These are phyloP conservation scores for Dactylellina drechsleri DNA, from an alignment of 2,329 filamentous ascomycete species.

Conservation along the genomic window DNA sequence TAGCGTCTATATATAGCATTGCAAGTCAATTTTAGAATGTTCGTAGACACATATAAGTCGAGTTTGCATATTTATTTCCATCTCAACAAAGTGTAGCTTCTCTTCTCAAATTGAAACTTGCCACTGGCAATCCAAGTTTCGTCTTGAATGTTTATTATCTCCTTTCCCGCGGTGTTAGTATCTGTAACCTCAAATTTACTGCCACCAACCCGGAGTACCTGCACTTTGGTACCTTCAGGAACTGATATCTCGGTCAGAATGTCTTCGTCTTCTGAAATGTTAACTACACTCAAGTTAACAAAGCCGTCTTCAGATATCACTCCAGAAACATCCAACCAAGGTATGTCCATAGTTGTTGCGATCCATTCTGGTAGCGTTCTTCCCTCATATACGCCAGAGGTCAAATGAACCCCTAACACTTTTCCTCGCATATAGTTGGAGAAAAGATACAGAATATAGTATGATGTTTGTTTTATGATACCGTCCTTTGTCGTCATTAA, in stretches of 20 bases:
- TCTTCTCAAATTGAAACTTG: slow-evolving; percentile 73
- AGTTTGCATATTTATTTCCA: slow-evolving; percentile 13
- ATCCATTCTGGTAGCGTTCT: slow-evolving; percentile 74
- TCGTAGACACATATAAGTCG: too few species aligned
- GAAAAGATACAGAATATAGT: slow-evolving; percentile 78
- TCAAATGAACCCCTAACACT: slow-evolving; percentile 74
- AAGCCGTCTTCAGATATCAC: slow-evolving; percentile 68
- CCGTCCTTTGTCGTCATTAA: slow-evolving; percentile 76
- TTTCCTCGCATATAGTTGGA: slow-evolving; percentile 77
- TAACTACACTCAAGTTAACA: slow-evolving; percentile 76
- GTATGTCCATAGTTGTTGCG: slow-evolving; percentile 72
- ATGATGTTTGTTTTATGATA: slow-evolving; percentile 76
- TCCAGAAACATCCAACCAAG: slow-evolving; percentile 76
- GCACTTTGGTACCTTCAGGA: slow-evolving; percentile 64
- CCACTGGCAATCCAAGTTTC: slow-evolving; percentile 73
- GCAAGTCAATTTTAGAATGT: too few species aligned
- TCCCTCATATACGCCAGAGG: slow-evolving; percentile 72
- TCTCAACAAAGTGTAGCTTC: slow-evolving; percentile 73
- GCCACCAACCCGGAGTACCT: slow-evolving; percentile 73
- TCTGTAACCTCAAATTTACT: slow-evolving; percentile 65
- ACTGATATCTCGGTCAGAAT: slow-evolving; percentile 71
- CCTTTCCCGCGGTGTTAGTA: slow-evolving; percentile 71
- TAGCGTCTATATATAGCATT: too few species aligned
- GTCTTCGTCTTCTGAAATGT: slow-evolving; percentile 72
- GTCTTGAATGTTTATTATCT: slow-evolving; percentile 72